Evolutionary conservation across 2,329 filamentous ascomycete species (phyloP), one percentile per base, ranked within the genome.

Genomic region (Fusarium mangiferae): DNA sequence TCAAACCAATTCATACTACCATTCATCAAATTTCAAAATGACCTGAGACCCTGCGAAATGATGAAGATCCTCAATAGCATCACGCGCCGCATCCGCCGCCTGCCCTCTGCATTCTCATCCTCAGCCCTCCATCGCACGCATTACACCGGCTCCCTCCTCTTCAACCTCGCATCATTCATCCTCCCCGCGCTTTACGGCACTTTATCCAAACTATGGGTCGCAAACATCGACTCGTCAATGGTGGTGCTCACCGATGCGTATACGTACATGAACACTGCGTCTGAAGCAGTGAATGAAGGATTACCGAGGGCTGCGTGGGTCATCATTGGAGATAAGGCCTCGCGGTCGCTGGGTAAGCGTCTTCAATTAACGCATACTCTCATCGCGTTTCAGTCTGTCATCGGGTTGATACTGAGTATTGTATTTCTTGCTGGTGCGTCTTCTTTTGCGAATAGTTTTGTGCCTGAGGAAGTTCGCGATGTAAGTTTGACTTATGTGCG

Each of bases 241-340:
- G 80, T 83, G 13, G 80, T 81, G 4, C 81, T 81, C 13, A 82
- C 80, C 7, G 81, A 83, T 15, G 83, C 87, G 1, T 93, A 92
- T 80, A 93, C 90, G 0, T 94, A 94, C 79, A 92, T 94, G 67
- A 86, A 88, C 26, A 87, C 90, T 1, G 85, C 93, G 0, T 88
- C 87, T 3, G 90, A 94, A 78, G 91, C 93, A 0, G 80, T 94
- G 22, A 94, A 94, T 72, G 92, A 94, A 78, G 92, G 92, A 1
- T 87, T 94, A 0, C 92, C 92, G 0, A 86, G 91, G 28, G 90
- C 91, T 0, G 86, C 91, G 0, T 94, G 90, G 89, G 84, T 91
- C 11, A 87, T 93, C 64, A 93, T 94, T 64, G 91, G 90, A 13
- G 90, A 94, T 80, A 87, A 86, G 35, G 81, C 88, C 0, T 89